These are phyloP conservation scores for Onygenales sp. DNA, from an alignment of 2,329 filamentous ascomycete species.

Conservation along the genomic window DNA sequence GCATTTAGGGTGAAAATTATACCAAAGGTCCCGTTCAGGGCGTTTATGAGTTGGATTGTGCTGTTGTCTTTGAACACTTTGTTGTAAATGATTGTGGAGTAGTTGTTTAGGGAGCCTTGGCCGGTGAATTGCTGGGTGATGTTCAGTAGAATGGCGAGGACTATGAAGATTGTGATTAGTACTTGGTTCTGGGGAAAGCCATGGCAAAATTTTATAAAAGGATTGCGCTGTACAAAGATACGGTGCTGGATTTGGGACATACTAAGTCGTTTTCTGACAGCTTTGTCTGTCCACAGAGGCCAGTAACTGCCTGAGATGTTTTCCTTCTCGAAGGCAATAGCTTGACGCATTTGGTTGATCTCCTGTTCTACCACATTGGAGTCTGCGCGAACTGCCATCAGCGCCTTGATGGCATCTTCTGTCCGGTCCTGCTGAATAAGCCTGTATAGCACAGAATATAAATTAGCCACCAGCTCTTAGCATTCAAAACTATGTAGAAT, in stretches of 20 bases:
- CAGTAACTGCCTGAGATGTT: slow-evolving; percentile 51
- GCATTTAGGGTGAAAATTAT: slow-evolving; percentile 66
- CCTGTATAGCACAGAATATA: background rate
- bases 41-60: slow-evolving; percentile 63
- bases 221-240: no score
- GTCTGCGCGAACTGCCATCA: slow-evolving; percentile 13
- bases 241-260: background rate
- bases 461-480: background rate
- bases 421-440: background rate
- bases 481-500: background rate
- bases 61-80: slow-evolving; percentile 52
- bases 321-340: slow-evolving; percentile 63
- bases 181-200: no score
- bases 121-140: slow-evolving; percentile 63
- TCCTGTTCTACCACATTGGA: slow-evolving; percentile 60
- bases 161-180: slow-evolving; percentile 4
- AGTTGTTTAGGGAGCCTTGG: slow-evolving; percentile 63
- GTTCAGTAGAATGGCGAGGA: slow-evolving; percentile 58
- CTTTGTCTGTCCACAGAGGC: slow-evolving; percentile 61
- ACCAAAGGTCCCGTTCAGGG: slow-evolving; percentile 62
- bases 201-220: no score
- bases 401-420: background rate
- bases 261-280: slow-evolving; percentile 54
- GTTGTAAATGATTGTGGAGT: slow-evolving; percentile 60
- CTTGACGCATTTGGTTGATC: slow-evolving; percentile 54